Evolutionary conservation across 768 basidiomycete genomes (phyloP).

Genomic region (Suillus cothurnatus): DNA sequence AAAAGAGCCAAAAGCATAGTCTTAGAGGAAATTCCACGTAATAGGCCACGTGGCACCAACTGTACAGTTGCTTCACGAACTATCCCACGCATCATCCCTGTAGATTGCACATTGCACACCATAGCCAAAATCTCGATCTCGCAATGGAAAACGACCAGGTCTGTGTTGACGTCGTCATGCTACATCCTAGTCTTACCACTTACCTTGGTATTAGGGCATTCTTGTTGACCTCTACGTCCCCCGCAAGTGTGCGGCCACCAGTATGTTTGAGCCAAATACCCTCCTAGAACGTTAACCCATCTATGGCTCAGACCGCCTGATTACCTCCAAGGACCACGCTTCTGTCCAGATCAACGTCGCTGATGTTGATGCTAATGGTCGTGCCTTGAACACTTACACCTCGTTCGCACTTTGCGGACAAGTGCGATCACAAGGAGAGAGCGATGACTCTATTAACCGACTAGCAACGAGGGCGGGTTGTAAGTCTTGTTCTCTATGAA

Average conservation of each 20-base stretch:
- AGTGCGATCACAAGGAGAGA: slow-evolving; percentile 93
- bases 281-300: slow-evolving; percentile 10
- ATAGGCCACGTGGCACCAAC: slow-evolving; percentile 13
- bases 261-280: slow-evolving; percentile 50
- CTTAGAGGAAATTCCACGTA: neutral
- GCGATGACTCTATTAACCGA: slow-evolving; percentile 95
- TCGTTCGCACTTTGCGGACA: slow-evolving; percentile 95
- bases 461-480: slow-evolving; percentile 93
- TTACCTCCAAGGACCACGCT: slow-evolving; percentile 98
- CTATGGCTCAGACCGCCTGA: slow-evolving; percentile 77
- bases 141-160: slow-evolving; percentile 94
- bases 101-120: slow-evolving; percentile 2
- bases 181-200: neutral
- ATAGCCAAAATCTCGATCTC: slow-evolving; percentile 19
- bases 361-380: slow-evolving; percentile 91
- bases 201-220: slow-evolving; percentile 63
- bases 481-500: slow-evolving; percentile 48
- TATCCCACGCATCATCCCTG: slow-evolving; percentile 29
- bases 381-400: slow-evolving; percentile 75
- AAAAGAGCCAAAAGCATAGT: neutral
- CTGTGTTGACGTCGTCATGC: slow-evolving; percentile 27
- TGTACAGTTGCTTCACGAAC: slow-evolving; percentile 33
- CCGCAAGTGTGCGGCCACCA: slow-evolving; percentile 98
- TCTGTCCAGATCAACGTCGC: slow-evolving; percentile 95
- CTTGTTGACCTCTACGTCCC: slow-evolving; percentile 99